Evolutionary conservation across 83 land plant genomes (phyloP).

Genomic region (Isoetes engelmannii): DNA sequence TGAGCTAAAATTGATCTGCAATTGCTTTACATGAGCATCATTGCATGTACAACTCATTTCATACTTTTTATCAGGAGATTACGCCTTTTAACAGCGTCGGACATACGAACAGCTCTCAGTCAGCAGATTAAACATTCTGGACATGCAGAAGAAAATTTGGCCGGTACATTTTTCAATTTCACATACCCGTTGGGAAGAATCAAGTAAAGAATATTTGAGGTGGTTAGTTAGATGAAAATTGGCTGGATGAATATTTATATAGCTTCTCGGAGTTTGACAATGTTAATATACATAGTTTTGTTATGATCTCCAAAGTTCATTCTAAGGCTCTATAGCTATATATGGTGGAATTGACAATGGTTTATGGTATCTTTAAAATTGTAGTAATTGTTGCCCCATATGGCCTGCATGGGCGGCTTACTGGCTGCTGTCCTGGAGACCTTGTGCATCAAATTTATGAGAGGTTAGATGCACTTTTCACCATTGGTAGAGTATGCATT

Average conservation of each 20-base stretch:
- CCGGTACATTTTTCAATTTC: conserved; percentile 37
- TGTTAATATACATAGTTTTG: not conserved
- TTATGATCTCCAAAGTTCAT: not conserved
- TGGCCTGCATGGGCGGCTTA: conserved; percentile 82
- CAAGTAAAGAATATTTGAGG: not conserved
- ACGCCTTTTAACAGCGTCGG: conserved; percentile 49
- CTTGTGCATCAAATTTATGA: conserved; percentile 64
- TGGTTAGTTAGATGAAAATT: not conserved
- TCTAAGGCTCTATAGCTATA: not conserved
- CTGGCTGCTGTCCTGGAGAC: conserved; percentile 81
- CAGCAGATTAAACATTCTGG: conserved; percentile 25
- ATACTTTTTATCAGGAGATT: conserved; percentile 50
- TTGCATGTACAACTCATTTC: conserved; percentile 1
- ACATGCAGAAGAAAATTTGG: conserved; percentile 29
- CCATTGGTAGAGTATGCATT: too few relatives aligned
- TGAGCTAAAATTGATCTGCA: not conserved
- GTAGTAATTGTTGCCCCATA: conserved; percentile 88
- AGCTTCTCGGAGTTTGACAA: not conserved
- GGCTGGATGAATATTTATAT: not conserved
- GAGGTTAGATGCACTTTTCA: conserved; percentile 39
- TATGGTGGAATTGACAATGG: not conserved
- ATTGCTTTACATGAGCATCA: not conserved
- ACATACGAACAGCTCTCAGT: conserved; percentile 50
- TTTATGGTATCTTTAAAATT: not conserved
- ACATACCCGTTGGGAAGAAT: not conserved